Evolutionary conservation across 2,329 filamentous ascomycete genomes (phyloP).

Genomic region (Aspergillus sp.): DNA sequence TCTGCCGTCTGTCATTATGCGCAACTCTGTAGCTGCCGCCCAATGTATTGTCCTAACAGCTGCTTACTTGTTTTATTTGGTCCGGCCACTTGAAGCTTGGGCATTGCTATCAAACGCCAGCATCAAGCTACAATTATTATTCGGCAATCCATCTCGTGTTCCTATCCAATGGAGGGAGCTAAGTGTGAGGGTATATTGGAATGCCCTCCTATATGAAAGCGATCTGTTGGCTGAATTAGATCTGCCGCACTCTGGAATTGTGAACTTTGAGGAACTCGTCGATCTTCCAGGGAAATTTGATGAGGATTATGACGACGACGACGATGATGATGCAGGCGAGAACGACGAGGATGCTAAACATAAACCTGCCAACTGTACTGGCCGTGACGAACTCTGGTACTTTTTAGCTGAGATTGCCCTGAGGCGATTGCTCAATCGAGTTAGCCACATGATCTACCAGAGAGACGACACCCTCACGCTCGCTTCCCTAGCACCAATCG

Average conservation of each 20-base stretch:
- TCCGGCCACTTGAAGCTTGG: constrained; percentile 81
- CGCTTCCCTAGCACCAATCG: constrained; percentile 72
- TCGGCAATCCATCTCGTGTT: constrained; percentile 71
- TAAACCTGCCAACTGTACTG: constrained; percentile 55
- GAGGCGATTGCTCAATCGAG: constrained; percentile 72
- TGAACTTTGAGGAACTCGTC: constrained; percentile 78
- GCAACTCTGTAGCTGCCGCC: constrained; percentile 73
- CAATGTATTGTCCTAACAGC: constrained; percentile 80
- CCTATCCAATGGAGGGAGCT: constrained; percentile 70
- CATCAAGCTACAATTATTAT: constrained; percentile 75
- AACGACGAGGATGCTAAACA: not conserved
- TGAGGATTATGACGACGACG: constrained; percentile 55
- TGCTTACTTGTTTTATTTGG: constrained; percentile 79
- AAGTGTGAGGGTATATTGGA: constrained; percentile 80
- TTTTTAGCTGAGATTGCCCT: constrained; percentile 81
- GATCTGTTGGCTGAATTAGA: constrained; percentile 78
- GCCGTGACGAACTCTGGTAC: constrained; percentile 80
- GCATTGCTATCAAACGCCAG: constrained; percentile 75
- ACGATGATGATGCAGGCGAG: constrained; percentile 12
- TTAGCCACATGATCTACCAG: constrained; percentile 77
- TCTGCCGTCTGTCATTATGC: constrained; percentile 74
- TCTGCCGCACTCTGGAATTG: constrained; percentile 77
- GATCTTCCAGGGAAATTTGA: constrained; percentile 77
- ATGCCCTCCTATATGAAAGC: constrained; percentile 75
- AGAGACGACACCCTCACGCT: constrained; percentile 71